Conservation (phyloP, 495 filamentous ascomycete species). For the Neurospora sp. region DNA sequence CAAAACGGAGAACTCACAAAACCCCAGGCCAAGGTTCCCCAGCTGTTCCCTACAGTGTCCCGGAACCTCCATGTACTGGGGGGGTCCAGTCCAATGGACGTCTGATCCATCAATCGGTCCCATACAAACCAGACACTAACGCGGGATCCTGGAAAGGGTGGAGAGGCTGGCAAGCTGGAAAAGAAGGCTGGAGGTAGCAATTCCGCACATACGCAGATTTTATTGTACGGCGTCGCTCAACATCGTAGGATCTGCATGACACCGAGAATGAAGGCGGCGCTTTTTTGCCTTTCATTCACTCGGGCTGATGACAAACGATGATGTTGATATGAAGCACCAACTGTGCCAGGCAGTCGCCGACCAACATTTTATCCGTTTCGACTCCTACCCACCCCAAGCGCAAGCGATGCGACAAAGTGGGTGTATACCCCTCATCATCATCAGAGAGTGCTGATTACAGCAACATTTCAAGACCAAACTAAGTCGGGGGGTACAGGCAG, state of each 20-base stretch:
- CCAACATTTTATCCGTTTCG: not conserved
- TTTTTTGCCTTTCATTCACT: not conserved
- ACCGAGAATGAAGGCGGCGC: not conserved
- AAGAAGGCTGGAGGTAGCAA: not conserved
- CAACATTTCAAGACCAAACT: not conserved
- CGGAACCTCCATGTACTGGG: not conserved
- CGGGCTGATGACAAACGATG: not conserved
- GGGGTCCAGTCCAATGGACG: not conserved
- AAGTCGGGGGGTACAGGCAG: not conserved
- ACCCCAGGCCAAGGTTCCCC: not conserved
- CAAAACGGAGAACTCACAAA: not conserved
- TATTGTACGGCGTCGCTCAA: not conserved
- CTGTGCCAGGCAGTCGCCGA: not conserved
- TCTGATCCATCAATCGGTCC: not conserved
- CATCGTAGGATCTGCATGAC: not conserved
- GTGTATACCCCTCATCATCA: not conserved
- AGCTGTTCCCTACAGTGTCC: not conserved
- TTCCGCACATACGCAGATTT: not conserved
- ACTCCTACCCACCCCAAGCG: not conserved
- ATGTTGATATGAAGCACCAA: not conserved
- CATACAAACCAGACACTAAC: not conserved
- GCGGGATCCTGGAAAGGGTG: not conserved
- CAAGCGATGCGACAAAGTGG: not conserved
- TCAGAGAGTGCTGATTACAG: not conserved
- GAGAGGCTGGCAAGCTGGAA: not conserved